Conservation (phyloP, 805 yeast genomes). For the Metschnikowia baotianmanensis region DNA sequence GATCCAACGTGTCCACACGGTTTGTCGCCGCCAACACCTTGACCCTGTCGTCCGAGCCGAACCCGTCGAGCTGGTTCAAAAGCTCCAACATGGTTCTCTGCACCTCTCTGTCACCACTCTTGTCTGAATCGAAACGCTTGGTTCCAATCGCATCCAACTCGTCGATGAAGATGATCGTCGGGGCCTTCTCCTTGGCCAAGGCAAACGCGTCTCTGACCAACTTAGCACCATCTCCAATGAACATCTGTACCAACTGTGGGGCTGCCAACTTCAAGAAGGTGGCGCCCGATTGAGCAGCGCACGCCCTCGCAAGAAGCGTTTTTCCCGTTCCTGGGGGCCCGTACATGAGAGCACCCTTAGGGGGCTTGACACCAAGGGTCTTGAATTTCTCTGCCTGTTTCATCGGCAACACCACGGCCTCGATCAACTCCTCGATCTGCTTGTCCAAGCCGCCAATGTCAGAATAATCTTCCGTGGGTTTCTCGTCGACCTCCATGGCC, state of each 20-base stretch:
- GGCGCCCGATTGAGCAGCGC: slow-evolving; percentile 23
- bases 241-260: slow-evolving; percentile 24
- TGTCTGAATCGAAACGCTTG: slow-evolving; percentile 23
- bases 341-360: slow-evolving; percentile 24
- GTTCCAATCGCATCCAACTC: slow-evolving; percentile 25
- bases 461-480: slow-evolving; percentile 94
- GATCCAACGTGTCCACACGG: slow-evolving; percentile 23
- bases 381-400: slow-evolving; percentile 24
- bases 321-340: slow-evolving; percentile 25
- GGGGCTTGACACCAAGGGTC: slow-evolving; percentile 21
- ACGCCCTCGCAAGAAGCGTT: slow-evolving; percentile 23
- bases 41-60: slow-evolving; percentile 44
- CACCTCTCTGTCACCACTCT: slow-evolving; percentile 23
- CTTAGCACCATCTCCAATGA: slow-evolving; percentile 24
- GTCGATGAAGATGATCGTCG: slow-evolving; percentile 23
- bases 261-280: slow-evolving; percentile 23
- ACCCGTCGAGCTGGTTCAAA: slow-evolving; percentile 23
- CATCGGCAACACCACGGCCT: slow-evolving; percentile 25
- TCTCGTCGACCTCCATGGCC: slow-evolving; percentile 99
- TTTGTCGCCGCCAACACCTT: slow-evolving; percentile 23
- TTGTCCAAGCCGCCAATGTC: slow-evolving; percentile 95
- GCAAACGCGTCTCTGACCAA: slow-evolving; percentile 24
- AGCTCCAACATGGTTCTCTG: slow-evolving; percentile 24
- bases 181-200: slow-evolving; percentile 23
- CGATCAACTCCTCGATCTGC: slow-evolving; percentile 24